Evolutionary conservation across 192 early-diverging fungal species (phyloP), one percentile per base, ranked within the genome.

Genomic region (Podila clonocystis): DNA sequence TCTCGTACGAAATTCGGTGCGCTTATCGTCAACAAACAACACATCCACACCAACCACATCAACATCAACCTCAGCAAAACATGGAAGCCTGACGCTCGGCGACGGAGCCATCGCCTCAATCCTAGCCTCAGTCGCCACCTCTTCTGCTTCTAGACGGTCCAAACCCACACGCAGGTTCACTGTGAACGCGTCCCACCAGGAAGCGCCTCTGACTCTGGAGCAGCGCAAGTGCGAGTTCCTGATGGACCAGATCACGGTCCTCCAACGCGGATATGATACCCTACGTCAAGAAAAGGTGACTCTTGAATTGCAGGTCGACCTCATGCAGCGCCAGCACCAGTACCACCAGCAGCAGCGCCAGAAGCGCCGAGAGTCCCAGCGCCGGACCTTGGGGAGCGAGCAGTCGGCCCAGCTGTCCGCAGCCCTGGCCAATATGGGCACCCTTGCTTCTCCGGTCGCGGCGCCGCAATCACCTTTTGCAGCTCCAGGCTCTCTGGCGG

Each of bases 341-440:
- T 76, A 58, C 29, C 74, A 65, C n/a, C 68, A 76, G 34, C 77
- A 80, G 17, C 74, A 76, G 24, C 65, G 77, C 20, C 77, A 80
- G 30, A 80, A 80, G 62, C 77, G 77, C 15, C 66, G 77, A 11
- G 70, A 72, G 15, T 80, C 77, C 1, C 77, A 80, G 36, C 28
- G 71, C 19, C 77, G 71, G 5, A 72, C 70, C 9, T 26, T 73
- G 8, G 77, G 77, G 20, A 65, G 68, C 19, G 77, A 80, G 3
- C 77, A 80, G 49, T 73, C 70, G 0, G 31, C 36, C 4, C 36
- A 66, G 5, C 62, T 80, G 34, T 69, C 77, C 3, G 60, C 67
- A 7, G 70, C 77, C 24, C 49, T 80, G 26, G 70, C 71, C 61
- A 61, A 61, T 30, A 61, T 61, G 9, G 26, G 24, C 58, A 52